phyloP scores from a whole-genome alignment of 176 grass and related monocot species.

The Paspalum vaginatum region DNA sequence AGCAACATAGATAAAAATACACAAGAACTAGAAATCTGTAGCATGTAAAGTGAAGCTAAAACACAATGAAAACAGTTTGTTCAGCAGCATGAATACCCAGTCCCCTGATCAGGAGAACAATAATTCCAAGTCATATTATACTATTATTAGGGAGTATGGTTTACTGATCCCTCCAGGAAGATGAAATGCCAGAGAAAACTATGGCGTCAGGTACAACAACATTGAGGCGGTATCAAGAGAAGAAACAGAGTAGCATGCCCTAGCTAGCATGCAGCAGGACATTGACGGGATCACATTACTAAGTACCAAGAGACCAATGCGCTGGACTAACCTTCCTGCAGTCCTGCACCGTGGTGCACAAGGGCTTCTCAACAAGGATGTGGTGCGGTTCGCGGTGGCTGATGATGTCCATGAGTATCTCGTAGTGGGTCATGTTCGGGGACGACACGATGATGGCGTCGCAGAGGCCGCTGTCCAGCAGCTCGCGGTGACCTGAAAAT shows the following conservation, averaged over 20 bases:
- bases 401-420: slow-evolving; percentile 87
- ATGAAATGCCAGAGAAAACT: not conserved
- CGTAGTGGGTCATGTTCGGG: slow-evolving; percentile 94
- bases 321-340: slow-evolving; percentile 62
- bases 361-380: slow-evolving; percentile 91
- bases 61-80: not conserved
- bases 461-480: slow-evolving; percentile 80
- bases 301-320: not conserved
- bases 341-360: slow-evolving; percentile 79
- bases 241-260: not conserved
- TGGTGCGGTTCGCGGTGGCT: slow-evolving; percentile 60
- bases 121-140: not conserved
- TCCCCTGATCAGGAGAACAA: not conserved
- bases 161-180: not conserved
- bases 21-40: not conserved
- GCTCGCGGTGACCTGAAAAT: slow-evolving; percentile 74
- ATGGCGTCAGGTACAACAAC: not conserved
- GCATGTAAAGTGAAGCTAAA: slow-evolving; percentile 7
- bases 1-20: not conserved
- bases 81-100: not conserved
- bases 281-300: not conserved
- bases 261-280: not conserved
- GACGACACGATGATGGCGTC: slow-evolving; percentile 79
- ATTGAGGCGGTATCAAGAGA: not conserved
- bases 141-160: not conserved